These are phyloP conservation scores for Elaeis oleifera DNA, from an alignment of 202 grass and related monocot genomes.

Conservation along the genomic window DNA sequence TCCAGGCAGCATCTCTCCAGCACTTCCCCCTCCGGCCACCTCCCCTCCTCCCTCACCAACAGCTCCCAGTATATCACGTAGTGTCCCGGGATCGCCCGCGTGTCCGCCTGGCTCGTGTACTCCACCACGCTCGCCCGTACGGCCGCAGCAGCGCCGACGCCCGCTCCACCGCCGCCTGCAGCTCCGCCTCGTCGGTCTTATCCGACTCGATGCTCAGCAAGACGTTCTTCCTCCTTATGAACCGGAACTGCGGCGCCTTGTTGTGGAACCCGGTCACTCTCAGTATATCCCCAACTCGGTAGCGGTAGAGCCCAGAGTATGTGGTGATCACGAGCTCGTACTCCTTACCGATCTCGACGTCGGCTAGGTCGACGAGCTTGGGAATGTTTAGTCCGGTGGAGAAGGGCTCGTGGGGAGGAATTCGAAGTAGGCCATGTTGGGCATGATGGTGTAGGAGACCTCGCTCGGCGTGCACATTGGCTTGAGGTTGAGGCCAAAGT, in stretches of 20 bases:
- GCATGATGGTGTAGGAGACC: constrained; percentile 94
- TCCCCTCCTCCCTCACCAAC: constrained; percentile 36
- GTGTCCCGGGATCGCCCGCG: constrained; percentile 70
- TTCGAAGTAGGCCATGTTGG: constrained; percentile 95
- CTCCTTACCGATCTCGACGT: constrained; percentile 58
- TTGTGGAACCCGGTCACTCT: constrained; percentile 80
- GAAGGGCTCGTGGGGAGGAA: constrained; percentile 49
- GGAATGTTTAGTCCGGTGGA: not conserved
- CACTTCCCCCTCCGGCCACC: constrained; percentile 39
- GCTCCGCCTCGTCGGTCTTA: constrained; percentile 94
- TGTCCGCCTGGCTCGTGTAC: constrained; percentile 87
- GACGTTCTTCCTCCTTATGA: constrained; percentile 82
- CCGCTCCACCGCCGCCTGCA: constrained; percentile 68
- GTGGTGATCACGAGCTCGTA: constrained; percentile 95
- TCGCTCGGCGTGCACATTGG: constrained; percentile 67
- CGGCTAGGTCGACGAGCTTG: constrained; percentile 54
- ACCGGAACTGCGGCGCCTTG: constrained; percentile 65
- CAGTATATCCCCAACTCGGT: constrained; percentile 70
- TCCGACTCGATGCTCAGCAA: constrained; percentile 87
- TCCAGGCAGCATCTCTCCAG: constrained; percentile 82
- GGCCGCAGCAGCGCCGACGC: constrained; percentile 54
- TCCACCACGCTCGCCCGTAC: constrained; percentile 56
- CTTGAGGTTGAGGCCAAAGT: constrained; percentile 87
- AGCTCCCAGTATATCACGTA: constrained; percentile 99
- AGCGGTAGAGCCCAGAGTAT: constrained; percentile 69